Evolutionary conservation across 2,329 filamentous ascomycete species (phyloP).

Genomic region (Trichoderma sp.): DNA sequence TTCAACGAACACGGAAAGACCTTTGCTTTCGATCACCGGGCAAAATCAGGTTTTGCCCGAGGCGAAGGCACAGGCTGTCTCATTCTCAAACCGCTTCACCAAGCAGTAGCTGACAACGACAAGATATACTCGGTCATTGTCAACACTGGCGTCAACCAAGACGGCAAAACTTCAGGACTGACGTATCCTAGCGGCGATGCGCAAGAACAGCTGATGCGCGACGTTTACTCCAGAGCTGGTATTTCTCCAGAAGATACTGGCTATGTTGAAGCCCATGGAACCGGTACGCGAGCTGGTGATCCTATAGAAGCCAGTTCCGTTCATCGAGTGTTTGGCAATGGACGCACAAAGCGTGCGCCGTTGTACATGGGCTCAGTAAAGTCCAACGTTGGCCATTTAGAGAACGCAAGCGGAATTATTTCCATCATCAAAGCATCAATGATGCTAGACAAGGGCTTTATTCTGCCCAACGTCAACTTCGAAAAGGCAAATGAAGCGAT

Average conservation of each 20-base stretch:
- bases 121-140: slow-evolving; percentile 56
- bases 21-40: slow-evolving; percentile 45
- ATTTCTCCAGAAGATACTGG: slow-evolving; percentile 39
- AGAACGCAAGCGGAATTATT: slow-evolving; percentile 56
- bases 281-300: slow-evolving; percentile 60
- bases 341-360: slow-evolving; percentile 47
- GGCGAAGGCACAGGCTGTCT: slow-evolving; percentile 62
- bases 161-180: slow-evolving; percentile 55
- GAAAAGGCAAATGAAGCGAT: slow-evolving; percentile 54
- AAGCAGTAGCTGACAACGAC: slow-evolving; percentile 60
- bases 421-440: slow-evolving; percentile 57
- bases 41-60: slow-evolving; percentile 57
- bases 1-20: slow-evolving; percentile 58
- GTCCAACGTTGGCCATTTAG: slow-evolving; percentile 57
- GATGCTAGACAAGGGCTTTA: slow-evolving; percentile 55
- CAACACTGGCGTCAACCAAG: slow-evolving; percentile 57
- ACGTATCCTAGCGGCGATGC: slow-evolving; percentile 58
- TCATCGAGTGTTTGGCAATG: slow-evolving; percentile 47
- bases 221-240: slow-evolving; percentile 41
- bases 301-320: slow-evolving; percentile 58
- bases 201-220: slow-evolving; percentile 48
- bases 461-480: slow-evolving; percentile 56
- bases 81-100: slow-evolving; percentile 59
- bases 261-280: slow-evolving; percentile 58
- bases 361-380: slow-evolving; percentile 55